phyloP scores from a whole-genome alignment of 768 basidiomycete genomes.

The Amanita brunnescens region DNA sequence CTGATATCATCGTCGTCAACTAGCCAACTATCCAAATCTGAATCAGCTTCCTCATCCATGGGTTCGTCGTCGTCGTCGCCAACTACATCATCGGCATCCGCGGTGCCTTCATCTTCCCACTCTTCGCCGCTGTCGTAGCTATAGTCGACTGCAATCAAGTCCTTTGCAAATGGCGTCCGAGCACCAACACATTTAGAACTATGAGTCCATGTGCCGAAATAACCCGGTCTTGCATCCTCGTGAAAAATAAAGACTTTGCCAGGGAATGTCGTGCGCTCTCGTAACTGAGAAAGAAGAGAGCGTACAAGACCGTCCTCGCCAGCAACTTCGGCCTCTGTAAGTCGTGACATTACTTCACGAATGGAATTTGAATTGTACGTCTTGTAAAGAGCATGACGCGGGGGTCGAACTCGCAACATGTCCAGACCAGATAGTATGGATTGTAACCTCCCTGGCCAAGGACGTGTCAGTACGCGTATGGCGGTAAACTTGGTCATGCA shows the following conservation, averaged over 20 bases:
- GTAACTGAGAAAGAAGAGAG: constrained; percentile 49
- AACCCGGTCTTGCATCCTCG: constrained; percentile 84
- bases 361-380: constrained; percentile 29
- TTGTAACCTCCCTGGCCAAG: constrained; percentile 28
- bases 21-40: constrained; percentile 73
- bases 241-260: constrained; percentile 80
- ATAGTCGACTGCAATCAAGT: constrained; percentile 76
- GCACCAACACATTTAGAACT: constrained; percentile 72
- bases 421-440: constrained; percentile 24
- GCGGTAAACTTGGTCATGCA: constrained; percentile 1
- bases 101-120: constrained; percentile 86
- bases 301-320: constrained; percentile 67
- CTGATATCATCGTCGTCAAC: constrained; percentile 59
- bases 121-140: constrained; percentile 92
- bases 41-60: constrained; percentile 51
- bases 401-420: constrained; percentile 11
- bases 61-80: constrained; percentile 65
- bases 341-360: constrained; percentile 43
- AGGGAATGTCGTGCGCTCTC: constrained; percentile 52
- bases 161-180: constrained; percentile 74
- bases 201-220: constrained; percentile 91
- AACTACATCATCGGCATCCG: constrained; percentile 67
- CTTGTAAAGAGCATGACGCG: constrained; percentile 22
- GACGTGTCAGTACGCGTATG: neutral
- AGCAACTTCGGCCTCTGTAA: constrained; percentile 71